phyloP scores from a whole-genome alignment of 2,329 filamentous ascomycete species.

The Neospermospora avenae region DNA sequence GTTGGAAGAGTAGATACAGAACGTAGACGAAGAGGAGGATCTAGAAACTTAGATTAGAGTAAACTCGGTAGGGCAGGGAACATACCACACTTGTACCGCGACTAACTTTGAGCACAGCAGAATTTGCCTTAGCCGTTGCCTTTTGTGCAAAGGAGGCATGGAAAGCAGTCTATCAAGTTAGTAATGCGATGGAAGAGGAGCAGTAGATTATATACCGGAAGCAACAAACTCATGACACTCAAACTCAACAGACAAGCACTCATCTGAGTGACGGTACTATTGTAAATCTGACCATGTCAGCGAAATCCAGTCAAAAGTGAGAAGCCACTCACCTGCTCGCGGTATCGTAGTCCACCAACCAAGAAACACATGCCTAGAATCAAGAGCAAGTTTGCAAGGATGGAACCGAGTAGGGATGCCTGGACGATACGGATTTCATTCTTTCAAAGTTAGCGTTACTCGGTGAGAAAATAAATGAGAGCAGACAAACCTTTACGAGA shows the following conservation, averaged over 20 bases:
- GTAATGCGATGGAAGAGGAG: not conserved
- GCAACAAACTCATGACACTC: slow-evolving; percentile 82
- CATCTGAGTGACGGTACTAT: slow-evolving; percentile 94
- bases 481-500: slow-evolving; percentile 57
- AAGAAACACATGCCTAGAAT: slow-evolving; percentile 93
- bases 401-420: slow-evolving; percentile 84
- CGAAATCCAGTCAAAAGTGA: not conserved
- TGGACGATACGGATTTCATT: slow-evolving; percentile 89
- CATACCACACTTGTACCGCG: slow-evolving; percentile 52
- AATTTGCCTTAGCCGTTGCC: slow-evolving; percentile 52
- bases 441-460: slow-evolving; percentile 38
- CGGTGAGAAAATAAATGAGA: not conserved
- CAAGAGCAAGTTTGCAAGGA: slow-evolving; percentile 81
- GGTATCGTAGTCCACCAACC: slow-evolving; percentile 78
- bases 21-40: slow-evolving; percentile 72
- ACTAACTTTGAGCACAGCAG: slow-evolving; percentile 35
- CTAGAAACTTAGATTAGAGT: slow-evolving; percentile 81
- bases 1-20: slow-evolving; percentile 75
- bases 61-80: slow-evolving; percentile 60
- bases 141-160: slow-evolving; percentile 34
- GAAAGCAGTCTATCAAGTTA: slow-evolving; percentile 67
- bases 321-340: slow-evolving; percentile 64
- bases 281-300: slow-evolving; percentile 65
- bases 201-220: slow-evolving; percentile 60
- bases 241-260: slow-evolving; percentile 88